Evolutionary conservation across 768 basidiomycete genomes (phyloP), one percentile per base, ranked within the genome.

Genomic region (Suillus occidentalis): DNA sequence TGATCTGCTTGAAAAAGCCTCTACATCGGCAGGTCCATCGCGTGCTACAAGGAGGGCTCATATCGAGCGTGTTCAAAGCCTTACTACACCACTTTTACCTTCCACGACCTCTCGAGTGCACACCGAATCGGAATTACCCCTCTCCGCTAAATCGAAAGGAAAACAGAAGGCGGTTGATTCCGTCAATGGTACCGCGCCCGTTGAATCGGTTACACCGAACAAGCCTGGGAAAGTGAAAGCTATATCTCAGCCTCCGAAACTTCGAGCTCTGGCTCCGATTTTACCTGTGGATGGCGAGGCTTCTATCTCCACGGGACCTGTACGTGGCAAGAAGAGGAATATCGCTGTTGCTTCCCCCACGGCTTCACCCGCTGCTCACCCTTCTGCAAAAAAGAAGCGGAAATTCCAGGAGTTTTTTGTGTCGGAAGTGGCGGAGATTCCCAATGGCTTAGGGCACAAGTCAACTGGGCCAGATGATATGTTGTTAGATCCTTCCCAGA

Each of bases 11-110:
- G 83, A 84, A 53, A 81, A 83, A 65, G 77, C 78, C 5, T 68
- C 75, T 18, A 45, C 82, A 3, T 61, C 76, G 22, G 76, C 83
- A 39, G 82, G 83, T 7, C 80, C 84, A 6, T 82, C 86, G 20
- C 82, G 91, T 53, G 80, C 82, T 45, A 92, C 90, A 25, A 85
- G 89, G 37, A 81, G 86, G 59, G 83, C 84, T 40, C 85, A 82
- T 56, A 85, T 78, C 28, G 88, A 84, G 70, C 84, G 82, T 47
- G 79, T 83, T 57, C 85, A 84, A 64, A 75, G 77, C 65, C 76
- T 83, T 13, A 78, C 77, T 49, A 66, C 73, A 0, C 73, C 0
- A 66, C 78, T 22, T 65, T 72, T 36, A 61, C 66, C 5, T 53
- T 71, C 39, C 61, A 56, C 61, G 68, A 64, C 28, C 34, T 40